These are phyloP conservation scores for Phytophthora citricola DNA, from an alignment of 352 stramenopile genomes.

Conservation along the genomic window DNA sequence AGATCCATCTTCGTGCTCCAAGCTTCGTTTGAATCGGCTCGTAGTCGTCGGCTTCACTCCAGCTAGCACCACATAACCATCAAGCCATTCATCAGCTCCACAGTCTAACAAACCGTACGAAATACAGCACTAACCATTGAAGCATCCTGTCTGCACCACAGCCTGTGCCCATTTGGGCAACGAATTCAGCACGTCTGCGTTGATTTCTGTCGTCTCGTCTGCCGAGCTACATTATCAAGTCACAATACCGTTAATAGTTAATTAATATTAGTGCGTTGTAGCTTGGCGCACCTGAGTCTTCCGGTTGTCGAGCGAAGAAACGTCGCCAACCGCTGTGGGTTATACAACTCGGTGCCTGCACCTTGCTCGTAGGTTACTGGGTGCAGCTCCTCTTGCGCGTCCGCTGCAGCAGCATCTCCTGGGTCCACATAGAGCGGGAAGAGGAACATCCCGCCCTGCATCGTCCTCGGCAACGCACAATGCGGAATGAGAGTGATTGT, in stretches of 20 bases:
- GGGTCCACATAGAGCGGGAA: constrained; percentile 59
- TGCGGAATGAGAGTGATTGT: constrained; percentile 43
- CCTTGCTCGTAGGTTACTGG: constrained; percentile 17
- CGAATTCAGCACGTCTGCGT: constrained; percentile 43
- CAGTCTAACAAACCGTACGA: background rate
- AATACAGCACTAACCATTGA: constrained; percentile 41
- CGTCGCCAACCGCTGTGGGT: constrained; percentile 47
- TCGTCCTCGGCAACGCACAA: constrained; percentile 25
- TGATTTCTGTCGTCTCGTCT: constrained; percentile 36
- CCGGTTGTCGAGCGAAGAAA: constrained; percentile 44
- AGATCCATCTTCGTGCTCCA: constrained; percentile 11
- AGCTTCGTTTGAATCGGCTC: constrained; percentile 26
- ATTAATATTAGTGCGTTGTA: constrained; percentile 5
- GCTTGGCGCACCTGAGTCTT: constrained; percentile 43
- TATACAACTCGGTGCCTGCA: constrained; percentile 24
- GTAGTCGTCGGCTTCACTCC: constrained; percentile 7
- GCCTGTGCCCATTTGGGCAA: constrained; percentile 66
- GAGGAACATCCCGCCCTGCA: constrained; percentile 64
- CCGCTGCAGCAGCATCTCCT: constrained; percentile 33
- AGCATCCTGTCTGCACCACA: constrained; percentile 61
- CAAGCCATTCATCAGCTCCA: constrained; percentile 1
- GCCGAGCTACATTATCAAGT: constrained; percentile 9
- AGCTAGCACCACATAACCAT: constrained; percentile 13
- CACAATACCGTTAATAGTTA: background rate
- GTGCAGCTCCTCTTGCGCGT: constrained; percentile 31